These are phyloP conservation scores for Diatrype stigma DNA, from an alignment of 2,329 filamentous ascomycete species.

Conservation along the genomic window DNA sequence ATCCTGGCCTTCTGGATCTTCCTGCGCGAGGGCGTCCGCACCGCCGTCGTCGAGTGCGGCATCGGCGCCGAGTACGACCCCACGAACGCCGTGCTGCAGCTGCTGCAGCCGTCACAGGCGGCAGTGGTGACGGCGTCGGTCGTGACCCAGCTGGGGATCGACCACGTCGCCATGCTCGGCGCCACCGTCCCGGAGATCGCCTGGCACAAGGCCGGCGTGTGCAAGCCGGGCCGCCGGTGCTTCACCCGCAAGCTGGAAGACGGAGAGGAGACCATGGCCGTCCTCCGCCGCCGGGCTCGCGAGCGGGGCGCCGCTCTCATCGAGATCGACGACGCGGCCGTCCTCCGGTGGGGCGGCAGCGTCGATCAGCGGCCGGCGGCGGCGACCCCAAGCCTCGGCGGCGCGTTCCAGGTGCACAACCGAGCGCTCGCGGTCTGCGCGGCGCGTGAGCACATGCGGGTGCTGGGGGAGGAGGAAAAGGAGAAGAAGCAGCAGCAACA, in stretches of 20 bases:
- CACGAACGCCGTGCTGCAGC: conserved; percentile 76
- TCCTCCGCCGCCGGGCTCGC: conserved; percentile 55
- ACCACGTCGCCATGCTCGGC: conserved; percentile 79
- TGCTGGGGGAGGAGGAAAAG: conserved; percentile 11
- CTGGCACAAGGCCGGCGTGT: conserved; percentile 89
- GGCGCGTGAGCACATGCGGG: conserved; percentile 53
- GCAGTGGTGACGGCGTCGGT: conserved; percentile 65
- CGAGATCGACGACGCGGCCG: conserved; percentile 35
- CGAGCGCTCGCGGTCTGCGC: conserved; percentile 54
- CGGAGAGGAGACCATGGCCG: conserved; percentile 37
- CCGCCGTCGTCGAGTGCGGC: conserved; percentile 85
- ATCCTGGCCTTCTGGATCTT: conserved; percentile 85
- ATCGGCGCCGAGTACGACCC: conserved; percentile 92
- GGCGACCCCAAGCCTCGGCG: conserved; percentile 42
- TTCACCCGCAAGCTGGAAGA: conserved; percentile 60
- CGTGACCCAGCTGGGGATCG: conserved; percentile 78
- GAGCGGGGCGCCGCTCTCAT: conserved; percentile 49
- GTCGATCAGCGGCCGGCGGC: conserved; percentile 23
- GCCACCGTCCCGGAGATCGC: conserved; percentile 74
- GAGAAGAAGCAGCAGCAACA: too few relatives aligned
- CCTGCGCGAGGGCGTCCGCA: conserved; percentile 67
- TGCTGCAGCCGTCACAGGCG: too few relatives aligned
- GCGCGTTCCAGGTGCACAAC: conserved; percentile 54
- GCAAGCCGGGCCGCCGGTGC: conserved; percentile 62
- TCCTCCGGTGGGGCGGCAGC: conserved; percentile 39